Percentiles rank a stretch among this genome's conserved stretches.
phyloP scores from a whole-genome alignment of 2,329 filamentous ascomycete species.

The Talaromyces marneffei region DNA sequence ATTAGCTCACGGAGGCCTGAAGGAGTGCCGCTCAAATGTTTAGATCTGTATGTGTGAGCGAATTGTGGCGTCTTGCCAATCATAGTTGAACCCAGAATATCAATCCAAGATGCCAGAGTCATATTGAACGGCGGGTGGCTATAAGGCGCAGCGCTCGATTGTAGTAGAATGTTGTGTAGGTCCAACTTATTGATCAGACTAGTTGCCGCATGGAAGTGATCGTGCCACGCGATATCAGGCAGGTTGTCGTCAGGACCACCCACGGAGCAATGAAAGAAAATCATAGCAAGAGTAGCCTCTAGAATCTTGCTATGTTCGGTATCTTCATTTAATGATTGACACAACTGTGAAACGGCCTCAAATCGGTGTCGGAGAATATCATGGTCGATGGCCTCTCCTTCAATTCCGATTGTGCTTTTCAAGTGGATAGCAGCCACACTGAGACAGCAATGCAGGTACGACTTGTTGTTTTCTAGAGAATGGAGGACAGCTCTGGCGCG shows the following conservation, averaged over 20 bases:
- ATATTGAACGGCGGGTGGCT: conserved; percentile 82
- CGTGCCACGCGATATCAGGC: conserved; percentile 91
- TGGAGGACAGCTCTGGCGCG: conserved; percentile 78
- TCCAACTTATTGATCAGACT: conserved; percentile 80
- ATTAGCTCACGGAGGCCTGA: conserved; percentile 87
- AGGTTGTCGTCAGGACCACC: conserved; percentile 78
- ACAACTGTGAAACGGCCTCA: conserved; percentile 78
- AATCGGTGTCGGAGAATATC: conserved; percentile 93
- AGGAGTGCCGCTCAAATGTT: conserved; percentile 62
- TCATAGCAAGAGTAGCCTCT: conserved; percentile 88
- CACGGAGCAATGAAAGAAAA: conserved; percentile 92
- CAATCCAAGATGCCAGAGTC: conserved; percentile 84
- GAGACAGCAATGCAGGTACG: conserved; percentile 91
- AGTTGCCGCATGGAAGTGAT: conserved; percentile 89
- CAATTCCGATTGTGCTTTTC: conserved; percentile 61
- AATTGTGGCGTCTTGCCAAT: conserved; percentile 78
- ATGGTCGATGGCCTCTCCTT: conserved; percentile 70
- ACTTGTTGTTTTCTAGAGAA: conserved; percentile 83
- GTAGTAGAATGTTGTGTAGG: conserved; percentile 62
- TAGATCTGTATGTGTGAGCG: conserved; percentile 90
- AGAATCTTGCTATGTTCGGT: conserved; percentile 81
- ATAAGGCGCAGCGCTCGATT: conserved; percentile 48
- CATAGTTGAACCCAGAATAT: conserved; percentile 93
- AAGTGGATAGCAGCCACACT: conserved; percentile 89
- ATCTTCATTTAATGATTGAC: conserved; percentile 72